Conservation (phyloP, 169 alveolate genomes). For the Plasmodium billcollinsi region DNA sequence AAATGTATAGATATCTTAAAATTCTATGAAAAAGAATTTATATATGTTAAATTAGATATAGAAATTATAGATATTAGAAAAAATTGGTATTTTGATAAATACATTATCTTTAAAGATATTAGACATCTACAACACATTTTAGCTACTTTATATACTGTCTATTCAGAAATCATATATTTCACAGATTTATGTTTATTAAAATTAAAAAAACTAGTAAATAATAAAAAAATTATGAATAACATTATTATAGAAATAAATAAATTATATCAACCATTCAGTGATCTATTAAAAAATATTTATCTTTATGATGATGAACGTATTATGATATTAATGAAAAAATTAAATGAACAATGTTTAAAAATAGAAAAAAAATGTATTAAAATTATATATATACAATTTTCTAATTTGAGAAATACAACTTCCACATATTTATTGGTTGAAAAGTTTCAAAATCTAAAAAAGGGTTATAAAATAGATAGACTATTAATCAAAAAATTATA, state of each 20-base stretch:
- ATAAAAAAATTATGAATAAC: slow-evolving; percentile 60
- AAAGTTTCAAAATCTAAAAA: slow-evolving; percentile 70
- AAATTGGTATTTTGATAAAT: slow-evolving; percentile 75
- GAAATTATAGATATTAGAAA: slow-evolving; percentile 71
- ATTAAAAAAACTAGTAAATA: slow-evolving; percentile 69
- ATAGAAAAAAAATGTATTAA: slow-evolving; percentile 72
- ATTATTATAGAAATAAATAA: slow-evolving; percentile 62
- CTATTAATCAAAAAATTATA: slow-evolving; percentile 60
- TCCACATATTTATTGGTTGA: slow-evolving; percentile 52
- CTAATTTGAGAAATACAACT: slow-evolving; percentile 61
- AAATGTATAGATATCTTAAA: slow-evolving; percentile 70
- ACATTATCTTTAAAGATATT: slow-evolving; percentile 57
- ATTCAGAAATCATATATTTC: slow-evolving; percentile 75
- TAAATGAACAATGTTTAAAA: slow-evolving; percentile 66
- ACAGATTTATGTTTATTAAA: slow-evolving; percentile 74
- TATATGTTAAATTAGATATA: slow-evolving; percentile 70
- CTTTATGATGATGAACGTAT: slow-evolving; percentile 71
- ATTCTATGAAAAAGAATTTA: slow-evolving; percentile 73
- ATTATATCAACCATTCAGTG: slow-evolving; percentile 70
- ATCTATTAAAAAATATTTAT: slow-evolving; percentile 58
- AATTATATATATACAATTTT: slow-evolving; percentile 66
- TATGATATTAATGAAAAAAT: slow-evolving; percentile 62
- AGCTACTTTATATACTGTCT: slow-evolving; percentile 67
- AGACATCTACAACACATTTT: slow-evolving; percentile 62
- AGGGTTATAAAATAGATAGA: slow-evolving; percentile 67